Base-by-base conservation (phyloP, 164 flowering plant species). In the grape (Vitis vinifera) region DNA sequence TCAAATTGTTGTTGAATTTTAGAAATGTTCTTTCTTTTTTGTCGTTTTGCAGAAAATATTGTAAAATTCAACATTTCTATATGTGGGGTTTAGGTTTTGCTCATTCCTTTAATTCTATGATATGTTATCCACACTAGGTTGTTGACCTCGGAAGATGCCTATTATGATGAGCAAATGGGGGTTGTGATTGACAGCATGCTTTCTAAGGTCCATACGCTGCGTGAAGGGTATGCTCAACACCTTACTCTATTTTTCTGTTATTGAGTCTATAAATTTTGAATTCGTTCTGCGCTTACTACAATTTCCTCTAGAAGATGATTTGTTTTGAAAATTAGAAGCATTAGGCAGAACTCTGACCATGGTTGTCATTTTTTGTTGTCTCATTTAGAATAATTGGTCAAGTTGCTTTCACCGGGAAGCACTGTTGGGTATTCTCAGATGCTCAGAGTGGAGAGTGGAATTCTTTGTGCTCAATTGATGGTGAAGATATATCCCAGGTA, bases 181-280 rank as follows among this genome's bases (percentile, higher is more conserved):
- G 51, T 71, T 62, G 62, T 82, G 23, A 70, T 82, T 65, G 83
- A 83, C 65, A 75, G 69, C 62, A 81, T 93, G 95, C 80, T 89
- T 77, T 82, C 71, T 13, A 86, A 87, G 66, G 85, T 80, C 29
- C 98, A 88, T 66, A 70, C 85, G 71, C 72, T 89, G 9, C 97
- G 97, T 67, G 84, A 84, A 79, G 97, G 98, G 98, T 93, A 88
- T 72, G 89, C 66, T 49, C 59, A 37, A 23, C 23, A 29, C 51
- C 13, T 30, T 10, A 29, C 48, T 0, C 27, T 47, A 16, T 62
- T 47, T 48, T 47, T 14, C 59, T 62, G 23, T 17, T n/a, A 12
- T 19, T 5, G n/a, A 51, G 1, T 37, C 8, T 68, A 8, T 47
- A 47, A n/a, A 16, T 67, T 55, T 61, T 23, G 27, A 23, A 23